Evolutionary conservation across 2,329 filamentous ascomycete genomes (phyloP).

Genomic region (Alternaria dauci): DNA sequence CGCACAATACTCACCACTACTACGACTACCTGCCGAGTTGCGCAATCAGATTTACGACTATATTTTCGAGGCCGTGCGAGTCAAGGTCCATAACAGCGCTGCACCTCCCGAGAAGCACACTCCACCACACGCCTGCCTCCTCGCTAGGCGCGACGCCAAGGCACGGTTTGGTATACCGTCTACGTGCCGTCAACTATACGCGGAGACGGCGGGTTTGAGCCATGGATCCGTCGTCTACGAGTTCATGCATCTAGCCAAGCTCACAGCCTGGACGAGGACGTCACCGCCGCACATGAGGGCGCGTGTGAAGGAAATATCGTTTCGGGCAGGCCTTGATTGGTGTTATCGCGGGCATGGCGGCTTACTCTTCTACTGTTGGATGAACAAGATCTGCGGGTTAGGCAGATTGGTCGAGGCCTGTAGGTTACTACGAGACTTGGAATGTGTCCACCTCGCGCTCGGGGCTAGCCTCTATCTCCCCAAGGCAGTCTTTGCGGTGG

Average conservation of each 20-base stretch:
- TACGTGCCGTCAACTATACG: not conserved
- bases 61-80: not conserved
- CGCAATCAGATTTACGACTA: slow-evolving; percentile 15
- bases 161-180: not conserved
- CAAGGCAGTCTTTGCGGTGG: too few species aligned
- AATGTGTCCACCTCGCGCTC: not conserved
- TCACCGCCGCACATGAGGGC: not conserved
- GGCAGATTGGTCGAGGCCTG: not conserved
- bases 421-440: not conserved
- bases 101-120: too few species aligned
- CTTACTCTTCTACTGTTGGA: too few species aligned
- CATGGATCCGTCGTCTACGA: not conserved
- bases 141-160: not conserved
- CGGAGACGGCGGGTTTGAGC: not conserved
- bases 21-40: slow-evolving; percentile 22
- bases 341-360: not conserved
- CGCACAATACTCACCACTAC: slow-evolving; percentile 17
- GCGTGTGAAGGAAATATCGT: not conserved
- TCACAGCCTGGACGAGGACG: not conserved
- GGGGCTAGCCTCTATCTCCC: too few species aligned
- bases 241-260: not conserved
- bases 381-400: too few species aligned
- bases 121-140: not conserved
- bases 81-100: not conserved
- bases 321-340: not conserved